A percentile compares a stretch with the other conserved stretches of the same genome.
phyloP scores from a whole-genome alignment of 2,329 filamentous ascomycete species.

The Calycina herbarum region DNA sequence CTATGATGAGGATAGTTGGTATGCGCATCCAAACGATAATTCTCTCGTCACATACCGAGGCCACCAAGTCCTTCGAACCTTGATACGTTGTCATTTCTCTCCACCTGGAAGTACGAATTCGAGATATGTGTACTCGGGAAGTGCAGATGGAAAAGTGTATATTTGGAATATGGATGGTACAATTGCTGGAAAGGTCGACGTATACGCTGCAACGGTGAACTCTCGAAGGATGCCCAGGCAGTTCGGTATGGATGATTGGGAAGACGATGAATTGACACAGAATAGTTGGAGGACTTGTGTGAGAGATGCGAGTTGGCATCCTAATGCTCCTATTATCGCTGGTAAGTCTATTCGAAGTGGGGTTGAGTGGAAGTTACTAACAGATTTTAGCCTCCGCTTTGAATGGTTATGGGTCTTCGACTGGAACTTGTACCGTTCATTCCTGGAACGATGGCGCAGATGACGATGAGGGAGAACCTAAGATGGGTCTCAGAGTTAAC shows the following conservation, averaged over 20 bases:
- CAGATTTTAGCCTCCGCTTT: slow-evolving; percentile 58
- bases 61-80: slow-evolving; percentile 82
- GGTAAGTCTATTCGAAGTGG: slow-evolving; percentile 21
- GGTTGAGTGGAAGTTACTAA: slow-evolving; percentile 19
- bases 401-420: slow-evolving; percentile 66
- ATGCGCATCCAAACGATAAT: slow-evolving; percentile 80
- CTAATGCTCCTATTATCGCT: slow-evolving; percentile 64
- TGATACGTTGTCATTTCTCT: slow-evolving; percentile 95
- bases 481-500: slow-evolving; percentile 46
- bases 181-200: slow-evolving; percentile 74
- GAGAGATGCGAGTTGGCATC: slow-evolving; percentile 72
- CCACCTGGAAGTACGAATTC: slow-evolving; percentile 83
- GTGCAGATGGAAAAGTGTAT: slow-evolving; percentile 84
- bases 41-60: slow-evolving; percentile 92
- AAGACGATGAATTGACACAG: slow-evolving; percentile 27
- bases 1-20: slow-evolving; percentile 66
- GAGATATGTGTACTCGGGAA: slow-evolving; percentile 90
- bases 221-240: slow-evolving; percentile 53
- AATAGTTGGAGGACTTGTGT: slow-evolving; percentile 64
- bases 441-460: slow-evolving; percentile 64
- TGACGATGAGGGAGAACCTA: slow-evolving; percentile 56
- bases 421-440: slow-evolving; percentile 67
- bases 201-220: slow-evolving; percentile 66
- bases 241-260: slow-evolving; percentile 28
- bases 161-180: slow-evolving; percentile 95